Evolutionary conservation across 2,329 filamentous ascomycete genomes (phyloP).

Genomic region (Botrytis hyacinthi): DNA sequence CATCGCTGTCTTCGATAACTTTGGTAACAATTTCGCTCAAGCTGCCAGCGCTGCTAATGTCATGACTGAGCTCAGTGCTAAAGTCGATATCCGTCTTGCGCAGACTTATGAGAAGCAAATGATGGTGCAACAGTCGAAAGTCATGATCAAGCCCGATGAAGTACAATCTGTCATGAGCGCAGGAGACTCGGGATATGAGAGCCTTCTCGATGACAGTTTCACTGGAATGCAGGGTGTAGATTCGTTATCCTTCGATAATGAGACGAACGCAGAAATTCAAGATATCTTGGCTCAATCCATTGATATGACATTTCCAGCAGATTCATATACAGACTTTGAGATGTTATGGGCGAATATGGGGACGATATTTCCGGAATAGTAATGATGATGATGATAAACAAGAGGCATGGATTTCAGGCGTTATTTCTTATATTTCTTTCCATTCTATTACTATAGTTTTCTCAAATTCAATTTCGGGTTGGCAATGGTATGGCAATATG

Average conservation of each 20-base stretch:
- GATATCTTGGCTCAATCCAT: constrained; percentile 24
- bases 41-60: constrained; percentile 40
- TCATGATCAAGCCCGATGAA: constrained; percentile 4
- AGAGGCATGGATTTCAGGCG: constrained; percentile 21
- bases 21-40: constrained; percentile 40
- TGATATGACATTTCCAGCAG: constrained; percentile 24
- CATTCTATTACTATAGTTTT: not conserved
- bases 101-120: not conserved
- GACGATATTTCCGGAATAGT: constrained; percentile 11
- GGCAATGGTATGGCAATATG: constrained; percentile 10
- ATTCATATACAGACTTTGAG: constrained; percentile 23
- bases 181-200: constrained; percentile 18
- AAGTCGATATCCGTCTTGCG: constrained; percentile 33
- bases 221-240: constrained; percentile 7
- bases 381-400: constrained; percentile 44
- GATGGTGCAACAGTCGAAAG: constrained; percentile 1
- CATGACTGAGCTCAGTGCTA: constrained; percentile 36
- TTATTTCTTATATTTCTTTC: constrained; percentile 4
- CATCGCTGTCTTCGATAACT: constrained; percentile 41
- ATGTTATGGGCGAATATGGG: constrained; percentile 22
- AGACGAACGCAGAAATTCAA: constrained; percentile 19
- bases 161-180: constrained; percentile 15
- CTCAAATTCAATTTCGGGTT: not conserved
- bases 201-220: constrained; percentile 13
- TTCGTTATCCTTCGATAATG: constrained; percentile 20